These are phyloP conservation scores for Rachicladosporium sp. DNA, from an alignment of 2,329 filamentous ascomycete genomes.

Conservation along the genomic window DNA sequence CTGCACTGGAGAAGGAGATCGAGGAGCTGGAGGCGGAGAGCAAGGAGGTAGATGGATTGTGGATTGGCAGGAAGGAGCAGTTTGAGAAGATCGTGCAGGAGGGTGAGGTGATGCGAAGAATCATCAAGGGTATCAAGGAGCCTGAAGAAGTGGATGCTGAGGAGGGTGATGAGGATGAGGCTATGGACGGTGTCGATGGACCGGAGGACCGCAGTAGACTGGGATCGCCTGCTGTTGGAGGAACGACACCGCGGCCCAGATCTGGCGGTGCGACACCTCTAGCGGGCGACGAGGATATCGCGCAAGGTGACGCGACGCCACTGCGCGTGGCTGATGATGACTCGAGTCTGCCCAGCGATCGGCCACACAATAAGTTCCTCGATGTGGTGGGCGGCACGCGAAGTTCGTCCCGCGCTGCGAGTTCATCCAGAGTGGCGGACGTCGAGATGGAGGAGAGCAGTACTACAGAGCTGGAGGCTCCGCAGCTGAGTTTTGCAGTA, in stretches of 20 bases:
- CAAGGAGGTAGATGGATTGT: constrained; percentile 66
- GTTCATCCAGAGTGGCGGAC: constrained; percentile 15
- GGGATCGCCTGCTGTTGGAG: constrained; percentile 31
- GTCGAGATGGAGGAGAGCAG: constrained; percentile 17
- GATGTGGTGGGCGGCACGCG: constrained; percentile 17
- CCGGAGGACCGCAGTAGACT: constrained; percentile 31
- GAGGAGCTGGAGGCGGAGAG: constrained; percentile 76
- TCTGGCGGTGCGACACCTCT: constrained; percentile 12
- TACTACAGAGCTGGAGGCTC: background rate
- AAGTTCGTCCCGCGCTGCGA: constrained; percentile 12
- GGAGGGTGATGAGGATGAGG: constrained; percentile 51
- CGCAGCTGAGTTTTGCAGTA: constrained; percentile 1
- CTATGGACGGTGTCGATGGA: constrained; percentile 34
- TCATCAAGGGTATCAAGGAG: constrained; percentile 92
- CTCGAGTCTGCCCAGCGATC: constrained; percentile 14
- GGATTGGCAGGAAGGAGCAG: constrained; percentile 73
- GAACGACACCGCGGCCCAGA: constrained; percentile 3
- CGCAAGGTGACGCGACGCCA: constrained; percentile 21
- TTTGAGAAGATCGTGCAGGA: constrained; percentile 84
- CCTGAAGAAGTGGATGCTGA: constrained; percentile 78
- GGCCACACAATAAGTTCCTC: constrained; percentile 16
- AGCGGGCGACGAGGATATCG: constrained; percentile 11
- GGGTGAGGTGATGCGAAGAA: constrained; percentile 68
- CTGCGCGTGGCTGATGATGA: constrained; percentile 19
- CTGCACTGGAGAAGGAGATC: constrained; percentile 79